Percentiles rank a stretch among this genome's conserved stretches.
Conservation (phyloP, 768 basidiomycete genomes). For the Phylloporus scabripes region DNA sequence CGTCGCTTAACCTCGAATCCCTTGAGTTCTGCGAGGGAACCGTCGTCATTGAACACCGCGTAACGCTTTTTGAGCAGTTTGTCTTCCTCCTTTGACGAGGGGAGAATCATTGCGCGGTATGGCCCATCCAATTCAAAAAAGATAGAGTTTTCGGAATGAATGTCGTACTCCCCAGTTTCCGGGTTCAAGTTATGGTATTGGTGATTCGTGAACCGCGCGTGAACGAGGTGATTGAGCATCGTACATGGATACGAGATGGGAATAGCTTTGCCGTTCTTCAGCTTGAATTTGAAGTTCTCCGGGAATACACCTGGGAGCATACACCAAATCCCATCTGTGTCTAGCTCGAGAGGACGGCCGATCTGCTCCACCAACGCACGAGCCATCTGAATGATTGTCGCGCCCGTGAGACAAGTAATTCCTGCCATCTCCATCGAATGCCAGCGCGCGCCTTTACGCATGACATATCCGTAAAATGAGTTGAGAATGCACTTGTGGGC, state of each 20-base stretch:
- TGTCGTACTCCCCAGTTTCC: slow-evolving; percentile 74
- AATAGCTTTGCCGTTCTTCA: slow-evolving; percentile 81
- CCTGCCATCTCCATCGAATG: slow-evolving; percentile 99
- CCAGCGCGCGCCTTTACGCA: slow-evolving; percentile 99
- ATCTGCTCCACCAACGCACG: slow-evolving; percentile 96
- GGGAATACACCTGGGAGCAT: slow-evolving; percentile 98
- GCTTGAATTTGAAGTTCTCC: slow-evolving; percentile 95
- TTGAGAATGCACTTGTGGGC: slow-evolving; percentile 99
- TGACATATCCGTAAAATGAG: slow-evolving; percentile 99
- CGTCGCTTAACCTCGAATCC: slow-evolving; percentile 98
- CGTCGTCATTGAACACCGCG: slow-evolving; percentile 97
- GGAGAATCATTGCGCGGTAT: slow-evolving; percentile 98
- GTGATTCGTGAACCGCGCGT: slow-evolving; percentile 93
- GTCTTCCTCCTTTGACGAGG: slow-evolving; percentile 98
- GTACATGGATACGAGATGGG: slow-evolving; percentile 96
- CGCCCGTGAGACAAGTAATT: slow-evolving; percentile 96
- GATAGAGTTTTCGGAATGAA: slow-evolving; percentile 96
- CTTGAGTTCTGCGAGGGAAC: slow-evolving; percentile 94
- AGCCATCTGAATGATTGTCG: slow-evolving; percentile 98
- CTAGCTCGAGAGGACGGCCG: slow-evolving; percentile 92
- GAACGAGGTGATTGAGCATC: slow-evolving; percentile 97
- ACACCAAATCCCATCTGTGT: slow-evolving; percentile 99
- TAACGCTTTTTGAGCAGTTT: slow-evolving; percentile 98
- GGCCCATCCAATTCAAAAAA: slow-evolving; percentile 99
- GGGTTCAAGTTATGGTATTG: slow-evolving; percentile 93